These are phyloP conservation scores for Andrographis paniculata DNA, from an alignment of 305 asterid species.

Conservation along the genomic window DNA sequence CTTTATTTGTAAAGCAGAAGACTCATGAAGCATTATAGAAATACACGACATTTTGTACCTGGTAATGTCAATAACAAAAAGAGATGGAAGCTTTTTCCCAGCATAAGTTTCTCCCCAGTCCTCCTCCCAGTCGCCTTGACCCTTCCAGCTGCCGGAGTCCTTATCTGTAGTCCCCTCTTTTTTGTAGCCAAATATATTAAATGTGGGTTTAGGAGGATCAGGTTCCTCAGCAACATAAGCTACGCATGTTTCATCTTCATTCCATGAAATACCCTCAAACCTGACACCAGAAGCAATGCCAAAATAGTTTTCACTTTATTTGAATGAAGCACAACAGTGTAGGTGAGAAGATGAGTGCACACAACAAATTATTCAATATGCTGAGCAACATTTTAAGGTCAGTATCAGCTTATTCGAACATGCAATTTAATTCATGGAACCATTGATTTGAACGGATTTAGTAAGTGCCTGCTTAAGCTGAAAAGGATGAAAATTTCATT, in stretches of 20 bases:
- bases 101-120: constrained; percentile 94
- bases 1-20: constrained; percentile 13
- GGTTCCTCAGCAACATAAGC: constrained; percentile 97
- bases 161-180: constrained; percentile 45
- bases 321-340: constrained; percentile 2
- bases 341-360: background rate
- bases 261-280: constrained; percentile 97
- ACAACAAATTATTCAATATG: background rate
- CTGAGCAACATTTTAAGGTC: background rate
- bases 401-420: too few species aligned
- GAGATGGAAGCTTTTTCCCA: constrained; percentile 84
- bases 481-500: constrained; percentile 4
- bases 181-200: constrained; percentile 42
- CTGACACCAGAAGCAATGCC: constrained; percentile 31
- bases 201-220: constrained; percentile 56
- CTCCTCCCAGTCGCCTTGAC: constrained; percentile 90
- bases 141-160: constrained; percentile 77
- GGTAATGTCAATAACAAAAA: constrained; percentile 51
- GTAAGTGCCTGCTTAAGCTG: background rate
- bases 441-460: too few species aligned
- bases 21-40: constrained; percentile 6
- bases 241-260: constrained; percentile 64
- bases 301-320: constrained; percentile 6
- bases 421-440: too few species aligned
- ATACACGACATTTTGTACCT: constrained; percentile 35